Conservation (phyloP, 768 basidiomycete species). For the Lepiota brunneoincarnata region DNA sequence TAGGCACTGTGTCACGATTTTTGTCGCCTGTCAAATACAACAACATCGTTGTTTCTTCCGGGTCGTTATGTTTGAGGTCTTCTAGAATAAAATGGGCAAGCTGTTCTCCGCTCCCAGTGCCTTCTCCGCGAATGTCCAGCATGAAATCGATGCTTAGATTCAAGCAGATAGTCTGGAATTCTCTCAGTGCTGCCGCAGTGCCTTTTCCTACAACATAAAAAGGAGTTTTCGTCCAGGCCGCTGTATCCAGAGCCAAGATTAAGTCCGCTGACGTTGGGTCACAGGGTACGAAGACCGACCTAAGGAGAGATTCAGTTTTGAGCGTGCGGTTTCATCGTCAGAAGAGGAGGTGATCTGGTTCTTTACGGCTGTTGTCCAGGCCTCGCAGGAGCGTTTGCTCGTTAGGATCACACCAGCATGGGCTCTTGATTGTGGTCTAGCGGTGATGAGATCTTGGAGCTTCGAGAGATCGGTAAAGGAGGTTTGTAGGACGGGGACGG, state of each 20-base stretch:
- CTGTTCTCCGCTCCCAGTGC: slow-evolving; percentile 65
- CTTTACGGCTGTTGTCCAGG: slow-evolving; percentile 51
- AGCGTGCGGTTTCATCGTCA: not conserved
- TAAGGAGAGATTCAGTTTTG: slow-evolving; percentile 10
- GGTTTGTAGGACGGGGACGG: slow-evolving; percentile 76
- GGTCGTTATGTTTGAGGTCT: slow-evolving; percentile 19
- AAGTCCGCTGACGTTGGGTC: not conserved
- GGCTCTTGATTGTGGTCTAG: slow-evolving; percentile 29
- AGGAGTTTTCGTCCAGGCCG: slow-evolving; percentile 53
- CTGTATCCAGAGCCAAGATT: slow-evolving; percentile 17
- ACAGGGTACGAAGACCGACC: slow-evolving; percentile 15
- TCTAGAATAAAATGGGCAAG: slow-evolving; percentile 64
- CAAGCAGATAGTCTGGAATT: slow-evolving; percentile 22
- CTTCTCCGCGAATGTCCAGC: slow-evolving; percentile 37
- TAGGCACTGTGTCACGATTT: slow-evolving; percentile 66
- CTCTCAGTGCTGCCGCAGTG: slow-evolving; percentile 49
- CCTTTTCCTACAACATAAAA: slow-evolving; percentile 80
- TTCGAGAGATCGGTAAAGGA: slow-evolving; percentile 43
- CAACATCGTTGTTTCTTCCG: slow-evolving; percentile 29
- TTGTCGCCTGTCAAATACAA: slow-evolving; percentile 88
- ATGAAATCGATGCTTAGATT: slow-evolving; percentile 4
- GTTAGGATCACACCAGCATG: slow-evolving; percentile 72
- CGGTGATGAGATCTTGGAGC: slow-evolving; percentile 40
- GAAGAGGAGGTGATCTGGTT: slow-evolving; percentile 9
- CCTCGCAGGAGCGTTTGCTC: slow-evolving; percentile 74